Percentiles rank a stretch among this genome's conserved stretches.
Conservation (phyloP, 768 basidiomycete species). For the Lactarius trivialis region DNA sequence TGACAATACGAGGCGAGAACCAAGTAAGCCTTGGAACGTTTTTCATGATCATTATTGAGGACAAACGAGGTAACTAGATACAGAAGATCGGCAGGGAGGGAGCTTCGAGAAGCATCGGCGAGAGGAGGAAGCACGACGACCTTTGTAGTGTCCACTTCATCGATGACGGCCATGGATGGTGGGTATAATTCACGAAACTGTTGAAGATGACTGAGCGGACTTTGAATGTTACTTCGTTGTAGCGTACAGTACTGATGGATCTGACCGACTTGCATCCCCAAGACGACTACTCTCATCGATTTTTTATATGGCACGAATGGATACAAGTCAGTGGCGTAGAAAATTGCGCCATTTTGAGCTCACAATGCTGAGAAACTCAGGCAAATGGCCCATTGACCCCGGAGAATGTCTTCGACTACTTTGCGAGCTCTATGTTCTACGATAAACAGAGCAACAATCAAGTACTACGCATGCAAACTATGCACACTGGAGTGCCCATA, state of each 20-base stretch:
- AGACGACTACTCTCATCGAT: slow-evolving; percentile 75
- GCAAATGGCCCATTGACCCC: slow-evolving; percentile 71
- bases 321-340: slow-evolving; percentile 47
- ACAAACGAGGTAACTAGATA: slow-evolving; percentile 21
- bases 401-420: slow-evolving; percentile 86
- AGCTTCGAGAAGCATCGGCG: background rate
- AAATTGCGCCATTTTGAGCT: background rate
- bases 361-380: slow-evolving; percentile 32
- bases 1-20: slow-evolving; percentile 64
- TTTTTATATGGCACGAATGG: slow-evolving; percentile 92
- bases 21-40: slow-evolving; percentile 64
- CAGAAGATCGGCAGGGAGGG: slow-evolving; percentile 23
- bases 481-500: slow-evolving; percentile 72
- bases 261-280: slow-evolving; percentile 63
- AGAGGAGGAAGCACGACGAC: background rate
- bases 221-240: background rate
- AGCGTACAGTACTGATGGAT: slow-evolving; percentile 34
- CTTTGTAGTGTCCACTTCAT: slow-evolving; percentile 5
- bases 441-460: slow-evolving; percentile 93
- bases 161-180: slow-evolving; percentile 12
- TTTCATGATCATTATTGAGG: slow-evolving; percentile 12
- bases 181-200: background rate
- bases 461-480: slow-evolving; percentile 88
- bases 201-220: background rate
- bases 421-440: slow-evolving; percentile 86